Base-by-base conservation (phyloP, 2,329 filamentous ascomycete genomes). In the Stemphylium lycopersici region DNA sequence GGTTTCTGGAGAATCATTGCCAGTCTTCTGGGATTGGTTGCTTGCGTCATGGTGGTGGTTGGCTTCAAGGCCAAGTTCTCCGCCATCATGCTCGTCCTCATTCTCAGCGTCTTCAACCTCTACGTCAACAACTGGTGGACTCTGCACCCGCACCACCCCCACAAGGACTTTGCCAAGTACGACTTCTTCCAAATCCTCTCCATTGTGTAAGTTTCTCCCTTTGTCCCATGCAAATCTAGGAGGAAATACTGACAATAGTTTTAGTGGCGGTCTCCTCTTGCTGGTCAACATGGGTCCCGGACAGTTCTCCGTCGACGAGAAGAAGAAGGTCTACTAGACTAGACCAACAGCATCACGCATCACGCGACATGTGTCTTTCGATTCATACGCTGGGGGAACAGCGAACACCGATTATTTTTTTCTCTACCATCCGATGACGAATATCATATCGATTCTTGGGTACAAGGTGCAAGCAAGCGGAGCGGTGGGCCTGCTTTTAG, bases 81-180 rank as follows among this genome's bases (percentile, higher is more conserved):
- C 77, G 95, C 95, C 37, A 93, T 95, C 48, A 90, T 99, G 69
- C 82, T 99, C 66, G 95, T 99, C 26, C 86, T 99, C 55, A 92
- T 99, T 70, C 82, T 99, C 71, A 97, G 93, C 80, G 81, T 97
- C 62, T 99, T 99, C 84, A 99, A 99, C 78, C 78, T 99, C 40
- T 78, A 98, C 62, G 95, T 98, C 69, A 99, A 99, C 87, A 99
- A 98, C 86, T 99, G 97, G 84, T 99, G 95, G 95, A 98, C 93
- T 90, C 91, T 99, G 65, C 93, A 98, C 81, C 90, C 93, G 66
- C 90, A 96, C 81, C 95, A 99, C 82, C 95, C 95, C 43, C 93
- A 98, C 84, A 98, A 98, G 86, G 95, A 99, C 79, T 99, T 99
- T 75, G 95, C 95, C 83, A 99, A 99, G 82, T 99, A 99, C 85